Evolutionary conservation across 805 yeast species (phyloP).

Genomic region (Ogataea paraovalis): DNA sequence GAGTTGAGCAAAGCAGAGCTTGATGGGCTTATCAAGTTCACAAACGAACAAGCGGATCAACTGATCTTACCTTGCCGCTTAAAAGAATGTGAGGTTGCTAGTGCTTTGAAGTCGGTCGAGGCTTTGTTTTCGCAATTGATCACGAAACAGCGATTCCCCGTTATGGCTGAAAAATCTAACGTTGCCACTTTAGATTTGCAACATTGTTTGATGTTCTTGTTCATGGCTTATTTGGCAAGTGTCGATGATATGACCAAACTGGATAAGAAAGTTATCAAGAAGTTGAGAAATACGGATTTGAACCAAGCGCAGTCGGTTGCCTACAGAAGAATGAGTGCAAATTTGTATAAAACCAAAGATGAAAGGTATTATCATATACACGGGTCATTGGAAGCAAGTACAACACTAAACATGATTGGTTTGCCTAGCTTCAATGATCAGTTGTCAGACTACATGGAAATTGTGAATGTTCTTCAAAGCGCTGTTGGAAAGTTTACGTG

Average conservation of each 20-base stretch:
- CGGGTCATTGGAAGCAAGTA: slow-evolving; percentile 31
- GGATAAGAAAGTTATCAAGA: slow-evolving; percentile 17
- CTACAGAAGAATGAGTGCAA: slow-evolving; percentile 33
- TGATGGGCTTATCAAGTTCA: slow-evolving; percentile 4
- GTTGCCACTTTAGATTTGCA: slow-evolving; percentile 20
- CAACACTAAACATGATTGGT: slow-evolving; percentile 32
- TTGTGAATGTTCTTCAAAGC: slow-evolving; percentile 21
- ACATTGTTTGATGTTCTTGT: slow-evolving; percentile 29
- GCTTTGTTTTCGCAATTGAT: slow-evolving; percentile 17
- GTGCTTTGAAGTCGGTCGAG: slow-evolving; percentile 23
- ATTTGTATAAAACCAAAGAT: slow-evolving; percentile 32
- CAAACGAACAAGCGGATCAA: slow-evolving; percentile 16
- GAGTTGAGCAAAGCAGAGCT: slow-evolving; percentile 1
- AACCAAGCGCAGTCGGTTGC: slow-evolving; percentile 24
- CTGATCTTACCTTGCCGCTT: slow-evolving; percentile 21
- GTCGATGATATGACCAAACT: slow-evolving; percentile 29
- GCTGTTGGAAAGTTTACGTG: slow-evolving; percentile 24
- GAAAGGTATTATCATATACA: slow-evolving; percentile 30
- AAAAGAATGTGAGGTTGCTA: slow-evolving; percentile 22
- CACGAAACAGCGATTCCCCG: slow-evolving; percentile 9
- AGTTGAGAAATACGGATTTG: slow-evolving; percentile 24
- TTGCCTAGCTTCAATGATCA: slow-evolving; percentile 26
- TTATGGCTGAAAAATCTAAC: slow-evolving; percentile 3
- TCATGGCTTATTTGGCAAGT: slow-evolving; percentile 32
- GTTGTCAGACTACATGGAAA: slow-evolving; percentile 24